A percentile compares a stretch with the other conserved stretches of the same genome.
phyloP scores from a whole-genome alignment of 2,329 filamentous ascomycete species.

The Neofusicoccum cordaticola region DNA sequence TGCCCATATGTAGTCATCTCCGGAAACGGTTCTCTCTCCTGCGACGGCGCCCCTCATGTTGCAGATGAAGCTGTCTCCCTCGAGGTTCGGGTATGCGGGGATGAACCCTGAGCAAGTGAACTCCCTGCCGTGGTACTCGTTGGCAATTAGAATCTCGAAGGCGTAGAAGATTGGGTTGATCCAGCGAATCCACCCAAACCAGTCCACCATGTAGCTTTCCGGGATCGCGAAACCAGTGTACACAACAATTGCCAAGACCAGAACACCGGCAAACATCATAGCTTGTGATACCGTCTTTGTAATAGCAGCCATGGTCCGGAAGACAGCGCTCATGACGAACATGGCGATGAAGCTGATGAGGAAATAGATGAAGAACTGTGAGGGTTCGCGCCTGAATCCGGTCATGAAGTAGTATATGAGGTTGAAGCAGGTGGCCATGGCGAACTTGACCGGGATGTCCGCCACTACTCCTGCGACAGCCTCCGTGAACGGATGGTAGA shows the following conservation, averaged over 20 bases:
- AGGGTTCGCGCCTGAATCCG: conserved; percentile 67
- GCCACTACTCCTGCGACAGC: conserved; percentile 78
- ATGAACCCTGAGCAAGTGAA: conserved; percentile 42
- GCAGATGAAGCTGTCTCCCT: conserved; percentile 45
- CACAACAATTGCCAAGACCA: conserved; percentile 63
- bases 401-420: conserved; percentile 81
- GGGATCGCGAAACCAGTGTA: conserved; percentile 68
- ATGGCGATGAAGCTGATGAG: conserved; percentile 63
- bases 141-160: conserved; percentile 76
- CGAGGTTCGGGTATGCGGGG: too few species aligned
- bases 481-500: conserved; percentile 86
- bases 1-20: conserved; percentile 35
- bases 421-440: conserved; percentile 72
- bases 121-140: conserved; percentile 56
- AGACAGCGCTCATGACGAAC: conserved; percentile 76
- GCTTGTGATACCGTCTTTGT: conserved; percentile 64
- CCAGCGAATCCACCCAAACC: conserved; percentile 56
- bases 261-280: conserved; percentile 52
- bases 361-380: conserved; percentile 80
- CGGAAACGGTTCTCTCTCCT: conserved; percentile 37
- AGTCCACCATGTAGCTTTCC: conserved; percentile 56
- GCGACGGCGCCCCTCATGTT: conserved; percentile 37
- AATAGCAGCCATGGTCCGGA: conserved; percentile 71
- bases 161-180: conserved; percentile 75
- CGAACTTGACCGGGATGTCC: conserved; percentile 77